Evolutionary conservation across 805 yeast species (phyloP).

Genomic region (Saccharomycopsis oosterbeekiorum): DNA sequence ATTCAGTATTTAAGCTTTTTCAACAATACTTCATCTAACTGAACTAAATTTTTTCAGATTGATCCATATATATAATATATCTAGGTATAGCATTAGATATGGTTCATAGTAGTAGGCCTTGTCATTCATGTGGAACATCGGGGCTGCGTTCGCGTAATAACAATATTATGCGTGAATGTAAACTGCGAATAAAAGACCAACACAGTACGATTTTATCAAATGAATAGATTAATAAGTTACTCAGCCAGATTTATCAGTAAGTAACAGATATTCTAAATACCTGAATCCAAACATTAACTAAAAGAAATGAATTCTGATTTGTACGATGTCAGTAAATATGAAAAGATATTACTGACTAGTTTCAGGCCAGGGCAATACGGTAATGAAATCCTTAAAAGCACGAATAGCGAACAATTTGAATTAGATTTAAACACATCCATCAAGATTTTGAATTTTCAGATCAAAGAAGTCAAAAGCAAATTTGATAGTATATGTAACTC

Average conservation of each 20-base stretch:
- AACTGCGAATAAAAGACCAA: not conserved
- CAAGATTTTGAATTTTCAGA: slow-evolving; percentile 33
- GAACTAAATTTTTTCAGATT: too few relatives aligned
- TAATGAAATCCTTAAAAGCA: slow-evolving; percentile 3
- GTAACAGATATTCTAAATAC: too few relatives aligned
- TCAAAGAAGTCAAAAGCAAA: slow-evolving; percentile 32
- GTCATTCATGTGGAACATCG: not conserved
- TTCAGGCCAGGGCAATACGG: slow-evolving; percentile 8
- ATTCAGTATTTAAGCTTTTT: too few relatives aligned
- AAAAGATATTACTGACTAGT: not conserved
- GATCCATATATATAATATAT: too few relatives aligned
- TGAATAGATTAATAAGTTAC: not conserved
- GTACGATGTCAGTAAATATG: slow-evolving; percentile 4
- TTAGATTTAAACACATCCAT: slow-evolving; percentile 35
- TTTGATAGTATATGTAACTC: slow-evolving; percentile 28
- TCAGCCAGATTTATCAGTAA: too few relatives aligned
- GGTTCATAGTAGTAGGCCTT: too few relatives aligned
- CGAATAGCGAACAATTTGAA: slow-evolving; percentile 19
- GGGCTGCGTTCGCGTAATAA: not conserved
- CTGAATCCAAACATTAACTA: not conserved
- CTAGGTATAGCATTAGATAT: too few relatives aligned
- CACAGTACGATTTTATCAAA: not conserved
- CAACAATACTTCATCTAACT: too few relatives aligned
- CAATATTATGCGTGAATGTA: too few relatives aligned
- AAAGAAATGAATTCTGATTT: not conserved